Evolutionary conservation across 2,329 filamentous ascomycete genomes (phyloP), one percentile per base, ranked within the genome.

Genomic region (Truncatella angustata): DNA sequence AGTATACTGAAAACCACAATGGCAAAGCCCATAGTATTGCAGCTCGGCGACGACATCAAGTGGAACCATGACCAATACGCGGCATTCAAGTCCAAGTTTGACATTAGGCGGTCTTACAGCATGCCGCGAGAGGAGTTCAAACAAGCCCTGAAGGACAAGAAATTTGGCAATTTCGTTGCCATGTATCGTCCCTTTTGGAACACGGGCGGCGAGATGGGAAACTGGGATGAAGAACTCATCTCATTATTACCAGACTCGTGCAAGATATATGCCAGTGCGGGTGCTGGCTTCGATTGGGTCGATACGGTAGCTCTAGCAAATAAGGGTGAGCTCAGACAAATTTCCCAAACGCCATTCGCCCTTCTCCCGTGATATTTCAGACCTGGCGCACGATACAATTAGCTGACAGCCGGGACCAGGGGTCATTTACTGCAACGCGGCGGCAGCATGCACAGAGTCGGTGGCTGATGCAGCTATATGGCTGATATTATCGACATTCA

Each of bases 11-110:
- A n/a, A n/a, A n/a, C n/a, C n/a, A n/a, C n/a, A n/a, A 51, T 56
- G 54, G 30, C 40, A 14, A 28, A 34, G 49, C 57, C 57, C 18
- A 58, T 58, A 26, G 55, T 58, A 18, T 50, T 58, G 20, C 57
- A 58, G 12, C 49, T 58, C 12, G 57, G 57, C 26, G 53, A 58
- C 35, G 51, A 57, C 39, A 57, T 57, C 34, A 51, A 53, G 26
- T 58, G 55, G 55, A 58, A 58, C 47, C 55, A 55, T 42, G 55
- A 57, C n/a, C 48, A 45, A 28, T 58, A 57, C 34, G 26, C 34
- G 5, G 28, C 52, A 14, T 58, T 58, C 43, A 32, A 53, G 48
- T 26, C 42, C 24, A 51, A 53, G 12, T 58, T 58, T 43, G 53
- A 58, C 16, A 37, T 55, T 30, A 45, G 39, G 49, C 49, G 55